Evolutionary conservation across 129 eudicot genomes (phyloP).

Genomic region (Saposhnikovia divaricata): DNA sequence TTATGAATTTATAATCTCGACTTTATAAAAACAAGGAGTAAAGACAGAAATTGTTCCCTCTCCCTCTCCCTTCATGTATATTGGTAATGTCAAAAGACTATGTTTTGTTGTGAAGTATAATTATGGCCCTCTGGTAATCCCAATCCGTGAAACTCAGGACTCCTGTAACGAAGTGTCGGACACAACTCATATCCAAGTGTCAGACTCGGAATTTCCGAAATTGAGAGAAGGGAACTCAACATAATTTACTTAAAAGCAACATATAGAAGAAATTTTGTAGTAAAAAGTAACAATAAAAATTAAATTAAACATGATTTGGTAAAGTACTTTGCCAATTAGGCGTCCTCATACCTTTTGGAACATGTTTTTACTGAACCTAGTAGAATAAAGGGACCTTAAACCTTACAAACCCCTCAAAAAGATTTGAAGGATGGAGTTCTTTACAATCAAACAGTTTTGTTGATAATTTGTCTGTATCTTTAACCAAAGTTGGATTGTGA

Average conservation of each 20-base stretch:
- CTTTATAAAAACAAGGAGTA: neutral
- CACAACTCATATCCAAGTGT: neutral
- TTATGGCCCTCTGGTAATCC: neutral
- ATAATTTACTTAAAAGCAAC: neutral
- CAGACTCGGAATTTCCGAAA: neutral
- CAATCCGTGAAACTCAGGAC: neutral
- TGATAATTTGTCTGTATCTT: neutral
- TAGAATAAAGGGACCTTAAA: neutral
- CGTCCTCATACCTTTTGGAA: no score
- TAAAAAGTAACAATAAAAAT: no score
- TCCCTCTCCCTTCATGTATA: neutral
- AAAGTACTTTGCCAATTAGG: neutral
- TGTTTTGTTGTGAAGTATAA: neutral
- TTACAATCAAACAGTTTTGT: neutral
- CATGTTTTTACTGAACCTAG: neutral
- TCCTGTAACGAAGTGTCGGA: neutral
- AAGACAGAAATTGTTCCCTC: neutral
- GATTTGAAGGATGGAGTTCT: neutral
- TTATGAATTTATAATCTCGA: neutral
- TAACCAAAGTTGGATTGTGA: neutral
- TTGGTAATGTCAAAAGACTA: neutral
- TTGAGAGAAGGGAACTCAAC: neutral
- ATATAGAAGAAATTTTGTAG: neutral
- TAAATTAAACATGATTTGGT: neutral
- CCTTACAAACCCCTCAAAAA: neutral